These are phyloP conservation scores for Barbarea vulgaris DNA, from an alignment of 345 rosid genomes.

Conservation along the genomic window DNA sequence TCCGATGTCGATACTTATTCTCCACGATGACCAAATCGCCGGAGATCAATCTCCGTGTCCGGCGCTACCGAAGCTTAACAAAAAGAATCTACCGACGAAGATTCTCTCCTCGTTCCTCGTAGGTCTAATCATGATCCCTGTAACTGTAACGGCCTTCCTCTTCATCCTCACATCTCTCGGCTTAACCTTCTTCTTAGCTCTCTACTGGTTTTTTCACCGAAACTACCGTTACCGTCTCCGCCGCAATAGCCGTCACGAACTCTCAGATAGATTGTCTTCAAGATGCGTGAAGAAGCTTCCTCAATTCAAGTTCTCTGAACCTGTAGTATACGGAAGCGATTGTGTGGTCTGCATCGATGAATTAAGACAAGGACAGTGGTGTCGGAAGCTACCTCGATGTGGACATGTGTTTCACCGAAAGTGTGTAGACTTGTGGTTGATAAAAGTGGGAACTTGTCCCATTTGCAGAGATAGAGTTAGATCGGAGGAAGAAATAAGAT, in stretches of 20 bases:
- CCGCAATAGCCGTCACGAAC: slow-evolving; percentile 23
- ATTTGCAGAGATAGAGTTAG: slow-evolving; percentile 61
- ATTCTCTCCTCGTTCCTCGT: slow-evolving; percentile 65
- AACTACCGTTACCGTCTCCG: slow-evolving; percentile 46
- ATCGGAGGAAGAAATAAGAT: slow-evolving; percentile 26
- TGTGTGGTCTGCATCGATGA: slow-evolving; percentile 84
- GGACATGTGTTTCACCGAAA: slow-evolving; percentile 79
- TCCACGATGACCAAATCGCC: slow-evolving; percentile 7
- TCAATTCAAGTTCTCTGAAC: slow-evolving; percentile 51
- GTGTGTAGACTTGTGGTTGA: slow-evolving; percentile 85
- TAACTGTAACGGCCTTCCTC: slow-evolving; percentile 56
- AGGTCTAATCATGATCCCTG: slow-evolving; percentile 64
- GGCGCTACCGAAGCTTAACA: slow-evolving; percentile 50
- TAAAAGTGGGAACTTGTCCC: slow-evolving; percentile 73
- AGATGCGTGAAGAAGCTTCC: slow-evolving; percentile 64
- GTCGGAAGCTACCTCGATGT: slow-evolving; percentile 66
- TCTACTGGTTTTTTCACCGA: slow-evolving; percentile 55
- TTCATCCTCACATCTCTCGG: slow-evolving; percentile 61
- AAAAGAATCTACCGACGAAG: slow-evolving; percentile 35
- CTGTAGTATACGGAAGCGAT: slow-evolving; percentile 38
- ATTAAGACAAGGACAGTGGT: slow-evolving; percentile 79
- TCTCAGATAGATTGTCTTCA: slow-evolving; percentile 47
- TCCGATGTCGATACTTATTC: slow-evolving; percentile 33
- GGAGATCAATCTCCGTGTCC: slow-evolving; percentile 32
- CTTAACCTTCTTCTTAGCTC: slow-evolving; percentile 54